Evolutionary conservation across 1,139 yeast species (phyloP), one percentile per base, ranked within the genome.

Genomic region (Scheffersomyces illinoinensis): DNA sequence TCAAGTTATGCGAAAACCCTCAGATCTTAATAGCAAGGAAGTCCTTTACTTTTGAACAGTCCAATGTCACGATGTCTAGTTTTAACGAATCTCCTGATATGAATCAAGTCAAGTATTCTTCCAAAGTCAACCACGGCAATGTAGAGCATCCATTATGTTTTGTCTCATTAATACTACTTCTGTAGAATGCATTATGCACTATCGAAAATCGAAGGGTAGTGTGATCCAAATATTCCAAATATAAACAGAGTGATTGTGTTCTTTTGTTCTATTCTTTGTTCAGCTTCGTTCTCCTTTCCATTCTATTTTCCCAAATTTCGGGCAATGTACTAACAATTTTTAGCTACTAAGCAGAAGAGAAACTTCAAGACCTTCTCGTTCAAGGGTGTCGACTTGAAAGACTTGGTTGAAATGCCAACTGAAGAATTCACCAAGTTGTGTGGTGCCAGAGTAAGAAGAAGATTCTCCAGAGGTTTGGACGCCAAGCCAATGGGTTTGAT

Each of bases 401-500:
- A 95, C 78, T 89, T 96, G 79, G 87, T 93, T 80, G 96, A 90
- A 83, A 85, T 95, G 88, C 87, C 93, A 82, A 91, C 93, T 74
- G 98, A 93, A 85, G 98, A 95, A 79, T 93, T 96, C 85, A 90
- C 96, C 84, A 90, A 93, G 84, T 87, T 95, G 79, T 93, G 97
- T 78, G 92, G 91, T 79, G 97, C 99, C 77, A 92, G 99, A 88
- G 97, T 95, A 79, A 93, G 98, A 90, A 91, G 99, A 91, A 93
- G 97, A 91, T 91, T 93, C 85, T 90, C 93, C 82, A 91, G 97
- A 87, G 98, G 98, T 85, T 87, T 93, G 77, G 95, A 92, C 80
- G 82, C 91, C 81, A 92, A 91, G 87, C 96, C 97, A 85, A 90
- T 89, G 90, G 96, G 97, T 82, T 88, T 96, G 83, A 89, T 95